phyloP scores from a whole-genome alignment of 805 yeast species.

The Nakazawaea ishiwadae region DNA sequence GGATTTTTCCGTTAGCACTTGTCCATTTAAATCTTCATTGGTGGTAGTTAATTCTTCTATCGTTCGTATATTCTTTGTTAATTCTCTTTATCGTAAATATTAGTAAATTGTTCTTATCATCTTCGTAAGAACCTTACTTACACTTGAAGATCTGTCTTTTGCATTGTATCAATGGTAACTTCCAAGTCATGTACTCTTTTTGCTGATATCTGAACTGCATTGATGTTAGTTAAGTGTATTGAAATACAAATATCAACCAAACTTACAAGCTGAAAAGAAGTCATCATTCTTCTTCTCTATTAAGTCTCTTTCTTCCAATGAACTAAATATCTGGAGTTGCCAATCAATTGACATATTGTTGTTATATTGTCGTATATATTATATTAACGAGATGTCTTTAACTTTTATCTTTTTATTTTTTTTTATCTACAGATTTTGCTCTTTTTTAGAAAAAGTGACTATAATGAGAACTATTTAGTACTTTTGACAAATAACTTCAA shows the following conservation, averaged over 20 bases:
- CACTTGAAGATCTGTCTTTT: constrained; percentile 12
- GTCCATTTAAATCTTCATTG: background rate
- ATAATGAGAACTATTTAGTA: background rate
- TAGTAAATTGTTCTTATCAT: too few relatives aligned
- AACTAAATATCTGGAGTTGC: background rate
- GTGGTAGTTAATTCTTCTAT: background rate
- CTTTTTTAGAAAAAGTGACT: background rate
- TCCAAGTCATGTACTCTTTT: constrained; percentile 4
- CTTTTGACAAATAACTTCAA: constrained; percentile 22
- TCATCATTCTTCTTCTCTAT: constrained; percentile 7
- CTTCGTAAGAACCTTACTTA: background rate
- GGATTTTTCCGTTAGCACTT: background rate
- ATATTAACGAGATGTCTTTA: background rate
- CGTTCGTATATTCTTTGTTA: constrained; percentile 1
- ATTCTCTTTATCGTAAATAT: constrained; percentile 7
- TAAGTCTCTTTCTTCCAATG: constrained; percentile 4
- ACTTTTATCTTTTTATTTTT: background rate
- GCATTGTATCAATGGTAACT: background rate
- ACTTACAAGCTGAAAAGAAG: constrained; percentile 9
- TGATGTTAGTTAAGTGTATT: background rate
- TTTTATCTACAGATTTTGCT: background rate
- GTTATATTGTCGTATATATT: background rate
- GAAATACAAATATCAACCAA: too few relatives aligned
- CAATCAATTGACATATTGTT: constrained; percentile 6
- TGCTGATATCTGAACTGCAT: constrained; percentile 8